Evolutionary conservation across 1,139 yeast species (phyloP).

Genomic region (Sugiyamaella pinicola): DNA sequence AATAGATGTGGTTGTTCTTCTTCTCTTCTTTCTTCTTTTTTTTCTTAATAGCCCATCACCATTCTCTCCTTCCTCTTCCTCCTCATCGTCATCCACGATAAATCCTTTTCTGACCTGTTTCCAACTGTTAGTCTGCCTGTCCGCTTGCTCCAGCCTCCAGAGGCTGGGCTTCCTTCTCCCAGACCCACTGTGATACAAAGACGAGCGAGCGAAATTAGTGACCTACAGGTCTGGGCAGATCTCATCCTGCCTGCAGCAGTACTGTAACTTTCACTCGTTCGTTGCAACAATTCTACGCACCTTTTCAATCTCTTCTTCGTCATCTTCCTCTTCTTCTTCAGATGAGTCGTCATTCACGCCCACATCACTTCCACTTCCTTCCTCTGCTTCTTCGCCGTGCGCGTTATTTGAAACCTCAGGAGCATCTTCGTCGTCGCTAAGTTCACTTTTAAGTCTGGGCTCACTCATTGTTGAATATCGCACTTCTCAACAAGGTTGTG

Average conservation of each 20-base stretch:
- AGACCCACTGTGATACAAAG: too few species aligned
- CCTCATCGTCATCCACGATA: constrained; percentile 89
- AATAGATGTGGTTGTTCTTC: constrained; percentile 20
- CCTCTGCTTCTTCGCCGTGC: constrained; percentile 31
- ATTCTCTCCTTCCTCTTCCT: constrained; percentile 47
- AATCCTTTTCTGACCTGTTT: constrained; percentile 78
- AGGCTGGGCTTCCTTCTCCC: too few species aligned
- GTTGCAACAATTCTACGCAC: constrained; percentile 31
- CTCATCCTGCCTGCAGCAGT: too few species aligned
- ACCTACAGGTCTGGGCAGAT: too few species aligned
- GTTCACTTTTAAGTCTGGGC: constrained; percentile 8
- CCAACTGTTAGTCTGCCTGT: background rate
- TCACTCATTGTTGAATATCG: constrained; percentile 16
- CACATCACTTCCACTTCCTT: constrained; percentile 31
- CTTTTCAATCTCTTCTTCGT: constrained; percentile 48
- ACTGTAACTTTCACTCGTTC: too few species aligned
- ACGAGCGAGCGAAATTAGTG: too few species aligned
- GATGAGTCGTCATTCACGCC: constrained; percentile 38
- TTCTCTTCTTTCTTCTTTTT: constrained; percentile 33
- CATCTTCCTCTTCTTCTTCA: constrained; percentile 49
- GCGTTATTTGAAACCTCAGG: constrained; percentile 9
- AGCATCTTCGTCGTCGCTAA: constrained; percentile 30
- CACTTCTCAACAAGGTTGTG: too few species aligned
- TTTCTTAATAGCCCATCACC: constrained; percentile 32
- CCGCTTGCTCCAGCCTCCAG: constrained; percentile 3